Evolutionary conservation across 495 filamentous ascomycete species (phyloP), one percentile per base, ranked within the genome.

Genomic region (Penicillium coprophilum): DNA sequence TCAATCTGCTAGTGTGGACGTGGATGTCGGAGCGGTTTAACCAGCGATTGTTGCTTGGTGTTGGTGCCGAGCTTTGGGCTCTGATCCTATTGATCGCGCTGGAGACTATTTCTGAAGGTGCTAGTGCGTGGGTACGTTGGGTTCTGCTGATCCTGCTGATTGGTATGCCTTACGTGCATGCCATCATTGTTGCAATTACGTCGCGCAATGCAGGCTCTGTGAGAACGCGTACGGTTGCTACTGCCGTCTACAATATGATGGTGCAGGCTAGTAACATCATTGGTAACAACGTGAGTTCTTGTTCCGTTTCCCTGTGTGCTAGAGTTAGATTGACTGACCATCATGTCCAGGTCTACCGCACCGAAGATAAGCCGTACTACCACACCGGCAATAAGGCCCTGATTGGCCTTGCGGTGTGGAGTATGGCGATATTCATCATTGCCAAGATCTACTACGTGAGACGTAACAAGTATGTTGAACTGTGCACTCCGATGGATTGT

Each of bases 191-290:
- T 3, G 86, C 80, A 10, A 85, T 85, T 76, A 84, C 84, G 19
- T 84, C 83, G 0, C 74, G 81, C 28, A 87, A 89, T 64, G 79
- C 84, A 4, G 86, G 86, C n/a, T 81, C 82, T 0, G 87, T 90
- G 12, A 71, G 86, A 1, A 88, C 87, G 0, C 65, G 87, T 4
- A 84, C 86, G 5, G 83, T 91, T 17, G 80, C 79, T 4, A 80
- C 81, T 28, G 76, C 78, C 0, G 15, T 89, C 13, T 92, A 92
- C 67, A 91, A 91, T 71, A 90, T 92, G 87, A 78, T 71, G 38
- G 85, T 91, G 2, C 87, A 92, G 65, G 74, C 79, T 0, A 78
- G 78, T 28, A 85, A 76, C 17, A 85, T 90, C 47, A 81, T 88
- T 51, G 65, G 73, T 2, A 81, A 80, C 38, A 88, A 89, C 62